Conservation (phyloP, 2,329 filamentous ascomycete genomes). For the Drechslera avenae region DNA sequence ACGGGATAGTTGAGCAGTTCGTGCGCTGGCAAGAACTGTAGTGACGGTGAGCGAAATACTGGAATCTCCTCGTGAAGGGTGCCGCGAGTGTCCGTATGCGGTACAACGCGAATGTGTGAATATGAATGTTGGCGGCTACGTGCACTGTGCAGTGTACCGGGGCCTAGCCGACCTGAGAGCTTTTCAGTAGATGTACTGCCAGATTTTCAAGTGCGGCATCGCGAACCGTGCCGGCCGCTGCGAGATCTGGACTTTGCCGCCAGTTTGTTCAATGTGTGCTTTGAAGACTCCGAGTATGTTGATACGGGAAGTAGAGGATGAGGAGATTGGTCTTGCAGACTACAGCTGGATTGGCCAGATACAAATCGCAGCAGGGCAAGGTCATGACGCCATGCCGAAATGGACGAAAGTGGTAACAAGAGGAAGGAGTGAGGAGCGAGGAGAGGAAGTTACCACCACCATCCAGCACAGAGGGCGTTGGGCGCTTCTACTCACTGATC, state of each 20-base stretch:
- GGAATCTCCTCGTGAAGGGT: constrained; percentile 14
- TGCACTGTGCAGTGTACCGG: constrained; percentile 15
- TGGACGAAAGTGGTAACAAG: too few species aligned
- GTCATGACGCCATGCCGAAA: too few species aligned
- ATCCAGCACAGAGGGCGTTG: not conserved
- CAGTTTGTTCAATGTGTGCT: too few species aligned
- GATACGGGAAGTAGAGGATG: too few species aligned
- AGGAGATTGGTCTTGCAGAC: too few species aligned
- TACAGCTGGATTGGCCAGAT: too few species aligned
- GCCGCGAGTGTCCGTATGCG: constrained; percentile 7
- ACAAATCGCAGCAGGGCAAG: too few species aligned
- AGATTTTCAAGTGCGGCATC: too few species aligned
- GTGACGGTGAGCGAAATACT: constrained; percentile 20
- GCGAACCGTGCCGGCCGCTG: too few species aligned
- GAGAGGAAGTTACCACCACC: not conserved
- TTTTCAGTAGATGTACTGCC: not conserved
- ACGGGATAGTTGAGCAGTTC: not conserved
- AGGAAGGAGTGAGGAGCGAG: not conserved
- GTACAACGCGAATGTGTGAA: constrained; percentile 34
- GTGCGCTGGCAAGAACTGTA: constrained; percentile 9
- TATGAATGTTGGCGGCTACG: constrained; percentile 13
- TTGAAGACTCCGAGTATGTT: too few species aligned
- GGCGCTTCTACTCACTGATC: too few species aligned
- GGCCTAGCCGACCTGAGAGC: constrained; percentile 26
- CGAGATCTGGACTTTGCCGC: too few species aligned